Base-by-base conservation (phyloP, 768 basidiomycete species). In the Leccinum rimulosum region DNA sequence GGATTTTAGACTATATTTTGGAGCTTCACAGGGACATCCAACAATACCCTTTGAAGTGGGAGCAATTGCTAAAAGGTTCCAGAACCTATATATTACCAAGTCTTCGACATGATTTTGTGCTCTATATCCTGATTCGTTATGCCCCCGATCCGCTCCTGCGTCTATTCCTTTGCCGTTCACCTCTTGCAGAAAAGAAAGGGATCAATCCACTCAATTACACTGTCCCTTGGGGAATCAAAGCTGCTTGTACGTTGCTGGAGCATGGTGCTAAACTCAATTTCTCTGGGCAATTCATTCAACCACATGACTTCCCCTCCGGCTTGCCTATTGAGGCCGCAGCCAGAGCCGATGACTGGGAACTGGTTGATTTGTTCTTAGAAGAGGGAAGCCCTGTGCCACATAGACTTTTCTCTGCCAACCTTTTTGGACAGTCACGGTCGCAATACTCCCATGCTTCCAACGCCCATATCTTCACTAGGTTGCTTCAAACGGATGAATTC, bases 171-270 rank as follows among this genome's bases (percentile, higher is more conserved):
- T 17, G 40, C 0, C 40, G n/a, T 43, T 17, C 40, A 19, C 17
- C 40, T 9, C 40, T 43, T 43, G 0, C 8, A n/a, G n/a, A 9
- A 43, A 43, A 43, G n/a, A 9, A 43, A n/a, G 40, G 40, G n/a
- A 43, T n/a, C 0, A 43, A 43, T n/a, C 40, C 40, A n/a, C 40
- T 43, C 40, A n/a, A n/a, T 8, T 43, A 43, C n/a, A 10, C n/a
- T 1, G n/a, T n/a, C 9, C 40, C 8, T 0, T n/a, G n/a, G 0
- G 2, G 8, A 43, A 43, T 43, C n/a, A 0, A 43, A 43, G n/a
- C n/a, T 43, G 40, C 40, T n/a, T n/a, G n/a, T 17, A 43, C 40
- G 8, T 43, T 43, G 40, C 40, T 43, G 17, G 17, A 9, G 9
- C 40, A n/a, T 43, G 40, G 40, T 9, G 40, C 40, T 8, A 43